Evolutionary conservation across 345 rosid species (phyloP).

Genomic region (Bruguiera sexangula): DNA sequence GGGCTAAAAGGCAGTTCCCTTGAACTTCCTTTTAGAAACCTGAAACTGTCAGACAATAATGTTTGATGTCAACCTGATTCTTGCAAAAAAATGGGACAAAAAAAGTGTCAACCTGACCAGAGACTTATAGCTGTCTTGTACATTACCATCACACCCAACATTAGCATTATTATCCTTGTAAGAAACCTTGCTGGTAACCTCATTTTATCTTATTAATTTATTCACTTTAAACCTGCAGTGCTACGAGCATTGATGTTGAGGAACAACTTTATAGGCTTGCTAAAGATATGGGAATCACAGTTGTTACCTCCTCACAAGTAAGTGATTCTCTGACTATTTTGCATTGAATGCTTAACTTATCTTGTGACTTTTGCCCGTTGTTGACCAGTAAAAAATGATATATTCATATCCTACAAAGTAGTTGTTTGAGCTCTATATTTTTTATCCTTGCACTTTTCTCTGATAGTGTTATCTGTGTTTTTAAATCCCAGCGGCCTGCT

Average conservation of each 20-base stretch:
- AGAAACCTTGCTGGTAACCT: neutral
- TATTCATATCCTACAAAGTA: neutral
- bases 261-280: slow-evolving; percentile 93
- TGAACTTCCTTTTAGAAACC: too few relatives aligned
- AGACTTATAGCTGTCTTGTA: too few relatives aligned
- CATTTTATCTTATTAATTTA: neutral
- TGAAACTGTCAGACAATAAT: too few relatives aligned
- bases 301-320: slow-evolving; percentile 94
- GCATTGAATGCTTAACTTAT: neutral
- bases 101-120: too few relatives aligned
- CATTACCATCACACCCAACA: too few relatives aligned
- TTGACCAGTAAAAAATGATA: neutral
- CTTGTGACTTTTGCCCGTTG: neutral
- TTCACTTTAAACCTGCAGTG: slow-evolving; percentile 44
- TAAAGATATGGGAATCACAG: slow-evolving; percentile 72
- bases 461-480: neutral
- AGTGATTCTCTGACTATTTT: slow-evolving; percentile 17
- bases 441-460: too few relatives aligned
- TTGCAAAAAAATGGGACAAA: too few relatives aligned
- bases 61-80: too few relatives aligned
- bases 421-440: neutral
- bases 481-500: slow-evolving; percentile 69
- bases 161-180: neutral
- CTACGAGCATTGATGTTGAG: slow-evolving; percentile 96
- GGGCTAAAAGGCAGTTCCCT: too few relatives aligned